Evolutionary conservation across 306 rosid species (phyloP), one percentile per base, ranked within the genome.

Genomic region (Cucumis cinereus): DNA sequence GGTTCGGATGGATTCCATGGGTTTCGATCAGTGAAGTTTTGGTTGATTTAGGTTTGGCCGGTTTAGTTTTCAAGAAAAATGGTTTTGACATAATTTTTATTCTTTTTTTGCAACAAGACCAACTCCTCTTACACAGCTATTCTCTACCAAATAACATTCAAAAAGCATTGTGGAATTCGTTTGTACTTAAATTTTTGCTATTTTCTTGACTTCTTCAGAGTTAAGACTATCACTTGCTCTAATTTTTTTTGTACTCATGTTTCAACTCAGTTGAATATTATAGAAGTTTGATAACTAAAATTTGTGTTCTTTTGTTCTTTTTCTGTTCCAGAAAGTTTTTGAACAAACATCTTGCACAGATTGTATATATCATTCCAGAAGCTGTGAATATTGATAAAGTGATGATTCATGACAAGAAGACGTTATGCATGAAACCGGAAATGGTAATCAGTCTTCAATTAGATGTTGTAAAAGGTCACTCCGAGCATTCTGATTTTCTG

Each of bases 331-430:
- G 94, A 80, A 41, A 88, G 40, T 89, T 91, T 60, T 85, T 69
- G 36, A 64, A 73, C 84, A 15, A 14, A 64, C 87, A 89, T 82
- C 92, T 88, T 78, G 91, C 91, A 0, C 91, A 85, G 82, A 88
- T 89, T n/a, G 86, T 85, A 69, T 85, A 84, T 82, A 63, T 91
- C 79, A 80, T 92, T 69, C 87, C 90, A 30, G 90, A 92, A 81
- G 86, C 87, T 47, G 30, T 88, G 61, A 74, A 64, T 19, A 74
- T 89, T 47, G 88, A 88, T 40, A 83, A 71, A 81, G 81, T 82
- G 70, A 53, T 85, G 56, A 79, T 85, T 60, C 86, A 79, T 62
- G 91, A 90, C 82, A 82, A 76, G 77, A 83, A 82, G 72, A 85
- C 81, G 74, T 83, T 79, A 74, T 84, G 88, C 81, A 84, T 90